These are phyloP conservation scores for Lactarius hengduanensis DNA, from an alignment of 768 basidiomycete genomes.

Conservation along the genomic window DNA sequence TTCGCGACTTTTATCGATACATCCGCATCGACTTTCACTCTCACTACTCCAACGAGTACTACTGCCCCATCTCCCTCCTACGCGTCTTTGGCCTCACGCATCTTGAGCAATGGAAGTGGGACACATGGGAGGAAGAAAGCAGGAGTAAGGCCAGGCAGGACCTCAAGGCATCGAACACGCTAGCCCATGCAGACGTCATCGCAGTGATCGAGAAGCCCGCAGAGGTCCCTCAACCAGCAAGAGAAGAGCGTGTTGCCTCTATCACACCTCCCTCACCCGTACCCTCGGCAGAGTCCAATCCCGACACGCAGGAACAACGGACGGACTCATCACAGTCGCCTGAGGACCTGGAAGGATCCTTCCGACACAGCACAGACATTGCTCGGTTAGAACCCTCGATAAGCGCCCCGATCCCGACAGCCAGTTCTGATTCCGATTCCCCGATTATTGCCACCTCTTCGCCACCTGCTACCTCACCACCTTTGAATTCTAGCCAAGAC, in stretches of 20 bases:
- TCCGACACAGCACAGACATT: slow-evolving; percentile 25
- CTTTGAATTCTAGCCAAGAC: not conserved
- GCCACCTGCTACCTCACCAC: not conserved
- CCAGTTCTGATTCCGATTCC: slow-evolving; percentile 8
- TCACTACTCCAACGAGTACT: slow-evolving; percentile 93
- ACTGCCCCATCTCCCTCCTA: slow-evolving; percentile 90
- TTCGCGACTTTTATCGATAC: slow-evolving; percentile 88
- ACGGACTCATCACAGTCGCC: not conserved
- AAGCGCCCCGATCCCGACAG: not conserved
- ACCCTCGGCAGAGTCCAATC: not conserved
- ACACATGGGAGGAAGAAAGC: slow-evolving; percentile 75
- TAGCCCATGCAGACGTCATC: slow-evolving; percentile 32
- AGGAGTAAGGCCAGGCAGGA: slow-evolving; percentile 48
- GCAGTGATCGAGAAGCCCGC: slow-evolving; percentile 30
- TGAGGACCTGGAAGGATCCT: slow-evolving; percentile 3
- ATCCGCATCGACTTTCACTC: slow-evolving; percentile 92
- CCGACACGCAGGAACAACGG: not conserved
- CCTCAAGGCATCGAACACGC: slow-evolving; percentile 32
- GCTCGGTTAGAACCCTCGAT: slow-evolving; percentile 11
- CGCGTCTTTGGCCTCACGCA: slow-evolving; percentile 96
- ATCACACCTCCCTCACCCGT: not conserved
- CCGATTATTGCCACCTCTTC: slow-evolving; percentile 1
- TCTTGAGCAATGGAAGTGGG: slow-evolving; percentile 95
- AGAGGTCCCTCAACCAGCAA: slow-evolving; percentile 9
- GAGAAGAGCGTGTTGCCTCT: not conserved